phyloP scores from a whole-genome alignment of 345 rosid genomes.

The Hibiscus mutabilis region DNA sequence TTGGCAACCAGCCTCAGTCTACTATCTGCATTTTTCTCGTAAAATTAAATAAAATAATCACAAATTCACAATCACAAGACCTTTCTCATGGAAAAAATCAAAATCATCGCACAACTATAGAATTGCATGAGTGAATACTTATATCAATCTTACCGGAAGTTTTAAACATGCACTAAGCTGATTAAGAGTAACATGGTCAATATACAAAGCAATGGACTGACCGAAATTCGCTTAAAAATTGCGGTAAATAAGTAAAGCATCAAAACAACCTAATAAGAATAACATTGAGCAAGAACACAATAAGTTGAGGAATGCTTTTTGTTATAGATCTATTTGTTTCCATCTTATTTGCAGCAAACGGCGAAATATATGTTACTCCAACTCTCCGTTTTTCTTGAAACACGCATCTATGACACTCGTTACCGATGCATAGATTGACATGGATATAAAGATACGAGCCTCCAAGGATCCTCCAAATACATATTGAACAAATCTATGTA shows the following conservation, averaged over 20 bases:
- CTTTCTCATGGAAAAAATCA: not conserved
- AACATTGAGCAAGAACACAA: not conserved
- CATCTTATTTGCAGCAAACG: not conserved
- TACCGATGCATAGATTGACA: not conserved
- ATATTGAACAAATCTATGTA: not conserved
- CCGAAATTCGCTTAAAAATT: not conserved
- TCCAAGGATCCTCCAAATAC: not conserved
- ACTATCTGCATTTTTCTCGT: slow-evolving; percentile 36
- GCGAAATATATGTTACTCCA: not conserved
- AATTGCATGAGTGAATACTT: not conserved
- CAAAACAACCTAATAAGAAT: not conserved
- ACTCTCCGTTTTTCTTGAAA: not conserved
- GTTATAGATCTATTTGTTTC: not conserved
- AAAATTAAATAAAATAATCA: not conserved
- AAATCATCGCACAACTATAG: not conserved
- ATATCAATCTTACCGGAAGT: not conserved
- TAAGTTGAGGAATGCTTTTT: not conserved
- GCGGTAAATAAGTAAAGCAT: too few relatives aligned
- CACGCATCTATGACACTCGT: not conserved
- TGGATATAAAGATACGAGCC: not conserved
- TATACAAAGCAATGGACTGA: not conserved
- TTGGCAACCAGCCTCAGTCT: slow-evolving; percentile 83
- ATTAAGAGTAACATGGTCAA: not conserved
- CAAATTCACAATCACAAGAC: not conserved
- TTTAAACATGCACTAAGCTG: not conserved